Percentiles rank a stretch among this genome's conserved stretches.
Evolutionary conservation across 2,329 filamentous ascomycete species (phyloP).

Genomic region (Cytospora schulzeri): DNA sequence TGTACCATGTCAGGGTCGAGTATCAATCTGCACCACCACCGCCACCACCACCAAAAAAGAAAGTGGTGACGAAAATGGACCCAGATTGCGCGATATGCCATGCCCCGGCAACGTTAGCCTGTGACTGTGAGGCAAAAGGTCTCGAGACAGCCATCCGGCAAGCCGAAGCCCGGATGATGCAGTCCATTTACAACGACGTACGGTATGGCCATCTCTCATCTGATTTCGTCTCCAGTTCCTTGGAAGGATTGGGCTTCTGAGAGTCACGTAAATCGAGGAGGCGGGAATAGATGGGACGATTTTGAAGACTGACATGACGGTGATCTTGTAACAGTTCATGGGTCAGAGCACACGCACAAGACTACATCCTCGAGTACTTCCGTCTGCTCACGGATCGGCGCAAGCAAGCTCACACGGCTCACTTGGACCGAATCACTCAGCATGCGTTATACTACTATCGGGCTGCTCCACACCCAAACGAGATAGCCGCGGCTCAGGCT

Average conservation of each 20-base stretch:
- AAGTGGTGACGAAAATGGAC: slow-evolving; percentile 64
- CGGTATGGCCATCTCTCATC: slow-evolving; percentile 48
- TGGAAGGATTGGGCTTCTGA: not conserved
- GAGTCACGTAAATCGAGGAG: not conserved
- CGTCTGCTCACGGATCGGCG: slow-evolving; percentile 62
- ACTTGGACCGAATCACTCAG: slow-evolving; percentile 58
- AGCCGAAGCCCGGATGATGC: slow-evolving; percentile 66
- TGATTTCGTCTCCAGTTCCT: not conserved
- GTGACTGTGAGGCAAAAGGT: slow-evolving; percentile 68
- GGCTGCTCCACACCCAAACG: slow-evolving; percentile 58
- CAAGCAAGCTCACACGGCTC: slow-evolving; percentile 56
- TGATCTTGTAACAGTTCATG: slow-evolving; percentile 51
- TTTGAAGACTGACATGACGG: slow-evolving; percentile 6
- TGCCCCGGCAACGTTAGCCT: slow-evolving; percentile 58
- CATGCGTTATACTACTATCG: slow-evolving; percentile 61
- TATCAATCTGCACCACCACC: slow-evolving; percentile 16
- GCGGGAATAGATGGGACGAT: not conserved
- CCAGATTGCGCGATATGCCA: slow-evolving; percentile 70
- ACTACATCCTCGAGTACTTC: slow-evolving; percentile 70
- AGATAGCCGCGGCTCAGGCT: slow-evolving; percentile 66
- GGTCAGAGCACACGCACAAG: slow-evolving; percentile 67
- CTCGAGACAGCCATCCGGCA: slow-evolving; percentile 64
- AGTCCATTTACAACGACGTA: slow-evolving; percentile 63
- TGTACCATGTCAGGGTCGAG: slow-evolving; percentile 25
- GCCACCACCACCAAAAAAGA: slow-evolving; percentile 48